phyloP scores from a whole-genome alignment of 1,284 basidiomycete species.

The Ceratobasidium sp. region DNA sequence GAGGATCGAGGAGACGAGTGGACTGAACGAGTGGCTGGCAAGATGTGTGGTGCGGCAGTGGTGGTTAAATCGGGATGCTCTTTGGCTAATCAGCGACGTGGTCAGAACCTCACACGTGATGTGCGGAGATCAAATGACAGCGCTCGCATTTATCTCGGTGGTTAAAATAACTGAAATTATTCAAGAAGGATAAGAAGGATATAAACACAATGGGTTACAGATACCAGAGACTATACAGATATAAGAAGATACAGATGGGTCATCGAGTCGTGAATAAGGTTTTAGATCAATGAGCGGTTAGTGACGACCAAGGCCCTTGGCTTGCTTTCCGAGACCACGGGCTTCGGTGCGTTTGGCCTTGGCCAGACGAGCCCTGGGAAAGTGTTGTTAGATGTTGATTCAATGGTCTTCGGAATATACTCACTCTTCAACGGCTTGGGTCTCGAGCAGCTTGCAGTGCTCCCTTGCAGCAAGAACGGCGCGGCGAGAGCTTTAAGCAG shows the following conservation, averaged over 20 bases:
- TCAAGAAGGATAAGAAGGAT: slow-evolving; percentile 7
- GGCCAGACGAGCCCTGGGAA: slow-evolving; percentile 27
- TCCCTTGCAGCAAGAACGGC: slow-evolving; percentile 31
- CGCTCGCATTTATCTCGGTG: slow-evolving; percentile 8
- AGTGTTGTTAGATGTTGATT: neutral
- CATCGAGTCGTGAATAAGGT: slow-evolving; percentile 25
- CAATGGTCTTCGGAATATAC: neutral
- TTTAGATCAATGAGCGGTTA: slow-evolving; percentile 13
- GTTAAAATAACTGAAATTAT: slow-evolving; percentile 8
- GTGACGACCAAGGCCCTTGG: slow-evolving; percentile 38
- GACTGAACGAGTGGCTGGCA: slow-evolving; percentile 14
- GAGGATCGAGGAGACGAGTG: neutral
- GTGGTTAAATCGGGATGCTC: slow-evolving; percentile 30
- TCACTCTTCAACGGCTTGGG: slow-evolving; percentile 41
- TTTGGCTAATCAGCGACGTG: slow-evolving; percentile 36
- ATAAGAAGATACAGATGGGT: neutral
- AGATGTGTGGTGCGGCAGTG: slow-evolving; percentile 12
- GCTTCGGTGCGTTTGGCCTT: slow-evolving; percentile 43
- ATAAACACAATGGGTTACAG: slow-evolving; percentile 19
- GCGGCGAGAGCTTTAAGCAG: slow-evolving; percentile 38
- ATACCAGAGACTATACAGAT: neutral
- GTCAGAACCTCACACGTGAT: slow-evolving; percentile 41
- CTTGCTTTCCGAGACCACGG: slow-evolving; percentile 38
- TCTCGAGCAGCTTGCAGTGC: slow-evolving; percentile 35
- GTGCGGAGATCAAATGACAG: slow-evolving; percentile 5